Evolutionary conservation across 495 filamentous ascomycete genomes (phyloP).

Genomic region (Sordaria brevicollis): DNA sequence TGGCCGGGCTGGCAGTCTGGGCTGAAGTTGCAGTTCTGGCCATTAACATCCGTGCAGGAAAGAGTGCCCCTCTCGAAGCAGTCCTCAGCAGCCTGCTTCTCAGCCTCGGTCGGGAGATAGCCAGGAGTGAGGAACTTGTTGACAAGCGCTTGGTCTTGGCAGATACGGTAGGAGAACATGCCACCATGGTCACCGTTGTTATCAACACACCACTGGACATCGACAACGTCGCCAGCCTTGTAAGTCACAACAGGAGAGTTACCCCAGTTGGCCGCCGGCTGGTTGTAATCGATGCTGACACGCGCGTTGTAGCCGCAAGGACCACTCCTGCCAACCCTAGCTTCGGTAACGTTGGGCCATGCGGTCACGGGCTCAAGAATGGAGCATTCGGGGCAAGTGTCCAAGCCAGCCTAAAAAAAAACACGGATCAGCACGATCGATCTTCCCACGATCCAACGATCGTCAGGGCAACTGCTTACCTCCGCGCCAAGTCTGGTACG

Average conservation of each 20-base stretch:
- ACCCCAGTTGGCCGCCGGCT: slow-evolving; percentile 37
- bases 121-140: slow-evolving; percentile 39
- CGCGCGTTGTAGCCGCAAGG: slow-evolving; percentile 48
- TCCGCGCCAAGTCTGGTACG: slow-evolving; percentile 38
- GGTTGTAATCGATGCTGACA: slow-evolving; percentile 46
- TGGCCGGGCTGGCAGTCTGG: slow-evolving; percentile 38
- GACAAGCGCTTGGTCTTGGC: slow-evolving; percentile 41
- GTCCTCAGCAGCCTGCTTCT: slow-evolving; percentile 46
- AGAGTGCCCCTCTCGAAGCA: slow-evolving; percentile 42
- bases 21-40: slow-evolving; percentile 42
- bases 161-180: slow-evolving; percentile 50
- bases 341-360: slow-evolving; percentile 39
- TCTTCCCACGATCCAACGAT: background rate
- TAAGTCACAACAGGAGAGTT: slow-evolving; percentile 34
- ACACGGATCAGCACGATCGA: background rate
- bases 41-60: slow-evolving; percentile 40
- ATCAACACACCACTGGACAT: slow-evolving; percentile 49
- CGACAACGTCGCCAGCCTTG: slow-evolving; percentile 32
- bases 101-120: slow-evolving; percentile 40
- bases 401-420: slow-evolving; percentile 30
- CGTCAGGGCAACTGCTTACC: slow-evolving; percentile 15
- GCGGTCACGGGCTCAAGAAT: slow-evolving; percentile 45
- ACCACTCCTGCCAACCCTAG: slow-evolving; percentile 40
- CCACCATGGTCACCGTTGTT: slow-evolving; percentile 50
- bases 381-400: slow-evolving; percentile 46